Conservation (phyloP, 345 rosid genomes). For the Brassica napus region DNA sequence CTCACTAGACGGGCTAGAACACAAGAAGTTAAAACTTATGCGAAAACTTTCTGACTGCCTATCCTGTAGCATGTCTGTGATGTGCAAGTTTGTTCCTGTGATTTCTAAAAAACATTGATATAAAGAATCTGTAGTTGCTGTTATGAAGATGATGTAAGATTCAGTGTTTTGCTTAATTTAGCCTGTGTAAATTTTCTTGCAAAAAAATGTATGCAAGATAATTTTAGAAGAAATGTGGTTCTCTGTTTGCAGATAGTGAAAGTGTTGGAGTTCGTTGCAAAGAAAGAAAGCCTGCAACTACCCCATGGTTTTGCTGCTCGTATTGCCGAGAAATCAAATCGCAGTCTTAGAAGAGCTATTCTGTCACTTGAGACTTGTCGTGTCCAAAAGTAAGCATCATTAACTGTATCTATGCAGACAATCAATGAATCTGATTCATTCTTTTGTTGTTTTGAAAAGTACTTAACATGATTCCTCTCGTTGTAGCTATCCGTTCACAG, state of each 20-base stretch:
- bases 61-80: neutral
- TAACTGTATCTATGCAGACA: neutral
- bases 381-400: conserved; percentile 71
- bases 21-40: neutral
- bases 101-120: neutral
- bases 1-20: conserved; percentile 1
- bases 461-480: neutral
- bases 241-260: conserved; percentile 57
- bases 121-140: conserved; percentile 3
- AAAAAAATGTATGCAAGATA: neutral
- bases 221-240: conserved; percentile 1
- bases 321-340: conserved; percentile 81
- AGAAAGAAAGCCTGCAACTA: conserved; percentile 53
- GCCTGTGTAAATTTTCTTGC: conserved; percentile 2
- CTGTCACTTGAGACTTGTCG: conserved; percentile 85
- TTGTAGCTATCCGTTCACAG: conserved; percentile 70
- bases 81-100: conserved; percentile 4
- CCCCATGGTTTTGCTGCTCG: conserved; percentile 84
- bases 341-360: conserved; percentile 84
- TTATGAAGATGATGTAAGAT: conserved; percentile 8
- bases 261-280: conserved; percentile 59
- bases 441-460: conserved; percentile 4
- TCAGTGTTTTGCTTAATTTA: conserved; percentile 3
- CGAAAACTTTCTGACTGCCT: neutral
- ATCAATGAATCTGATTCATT: neutral